Conservation (phyloP, 805 yeast genomes). For the Middelhovenomyces tepae region DNA sequence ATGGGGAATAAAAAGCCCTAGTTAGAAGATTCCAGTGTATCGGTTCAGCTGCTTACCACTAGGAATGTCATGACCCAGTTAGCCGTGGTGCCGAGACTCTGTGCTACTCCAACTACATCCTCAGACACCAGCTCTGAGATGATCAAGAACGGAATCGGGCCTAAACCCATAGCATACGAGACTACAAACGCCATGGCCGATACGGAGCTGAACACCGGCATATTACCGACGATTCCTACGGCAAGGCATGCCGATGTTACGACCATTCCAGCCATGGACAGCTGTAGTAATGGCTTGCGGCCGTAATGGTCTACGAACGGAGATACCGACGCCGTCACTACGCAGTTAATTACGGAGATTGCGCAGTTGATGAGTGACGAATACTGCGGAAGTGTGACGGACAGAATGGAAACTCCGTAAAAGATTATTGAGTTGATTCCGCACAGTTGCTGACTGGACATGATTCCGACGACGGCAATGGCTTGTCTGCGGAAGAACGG, state of each 20-base stretch:
- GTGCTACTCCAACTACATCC: constrained; percentile 76
- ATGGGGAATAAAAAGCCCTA: constrained; percentile 81
- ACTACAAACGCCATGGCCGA: constrained; percentile 70
- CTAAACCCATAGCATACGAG: constrained; percentile 84
- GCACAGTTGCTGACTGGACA: constrained; percentile 81
- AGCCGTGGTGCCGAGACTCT: constrained; percentile 82
- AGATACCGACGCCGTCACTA: constrained; percentile 68
- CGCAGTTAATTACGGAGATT: constrained; percentile 65
- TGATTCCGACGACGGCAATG: constrained; percentile 57
- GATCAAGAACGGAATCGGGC: constrained; percentile 89
- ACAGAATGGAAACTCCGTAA: constrained; percentile 81
- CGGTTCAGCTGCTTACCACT: constrained; percentile 27
- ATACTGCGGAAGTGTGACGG: constrained; percentile 59
- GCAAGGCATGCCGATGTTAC: constrained; percentile 55
- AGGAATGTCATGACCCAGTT: constrained; percentile 88
- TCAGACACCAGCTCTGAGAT: constrained; percentile 83
- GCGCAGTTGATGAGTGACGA: constrained; percentile 67
- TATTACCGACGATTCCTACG: constrained; percentile 40
- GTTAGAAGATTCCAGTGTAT: too few relatives aligned
- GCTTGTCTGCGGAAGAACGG: constrained; percentile 49
- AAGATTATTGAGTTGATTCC: constrained; percentile 91
- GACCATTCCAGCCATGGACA: constrained; percentile 64
- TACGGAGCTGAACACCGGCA: constrained; percentile 14
- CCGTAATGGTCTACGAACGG: constrained; percentile 68
- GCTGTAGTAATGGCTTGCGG: constrained; percentile 59